Evolutionary conservation across 2,329 filamentous ascomycete genomes (phyloP).

Genomic region (Didymella segeticola): DNA sequence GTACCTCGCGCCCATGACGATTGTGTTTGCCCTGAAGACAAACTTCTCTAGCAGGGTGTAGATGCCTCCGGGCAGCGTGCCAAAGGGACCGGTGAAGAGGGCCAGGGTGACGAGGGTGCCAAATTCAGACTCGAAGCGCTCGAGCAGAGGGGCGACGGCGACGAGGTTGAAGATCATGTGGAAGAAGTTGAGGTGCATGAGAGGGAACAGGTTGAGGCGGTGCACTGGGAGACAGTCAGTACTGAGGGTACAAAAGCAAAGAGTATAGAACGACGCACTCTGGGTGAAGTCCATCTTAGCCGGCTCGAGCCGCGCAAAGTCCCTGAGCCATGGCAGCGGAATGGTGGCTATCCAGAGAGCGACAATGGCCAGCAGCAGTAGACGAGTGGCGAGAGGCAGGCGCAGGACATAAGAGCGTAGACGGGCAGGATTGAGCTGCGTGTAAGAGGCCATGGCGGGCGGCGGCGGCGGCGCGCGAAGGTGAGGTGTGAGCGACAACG

Average conservation of each 20-base stretch:
- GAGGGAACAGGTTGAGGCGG: conserved; percentile 87
- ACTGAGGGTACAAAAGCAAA: too few relatives aligned
- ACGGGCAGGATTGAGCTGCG: conserved; percentile 73
- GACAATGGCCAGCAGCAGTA: conserved; percentile 70
- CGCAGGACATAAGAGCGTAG: conserved; percentile 82
- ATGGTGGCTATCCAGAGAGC: conserved; percentile 73
- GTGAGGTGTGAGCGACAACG: conserved; percentile 9
- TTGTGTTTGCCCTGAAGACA: conserved; percentile 73
- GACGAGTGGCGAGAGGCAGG: conserved; percentile 85
- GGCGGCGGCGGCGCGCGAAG: conserved; percentile 14
- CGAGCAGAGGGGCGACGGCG: conserved; percentile 84
- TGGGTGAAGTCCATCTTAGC: conserved; percentile 73
- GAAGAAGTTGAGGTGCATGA: conserved; percentile 82
- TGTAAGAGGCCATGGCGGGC: conserved; percentile 52
- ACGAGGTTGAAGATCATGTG: conserved; percentile 82
- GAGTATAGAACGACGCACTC: conserved; percentile 73
- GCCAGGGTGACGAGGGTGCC: conserved; percentile 88
- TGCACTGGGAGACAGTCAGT: conserved; percentile 69
- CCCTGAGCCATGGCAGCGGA: conserved; percentile 73
- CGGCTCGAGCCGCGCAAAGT: conserved; percentile 82
- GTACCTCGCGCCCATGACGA: conserved; percentile 83
- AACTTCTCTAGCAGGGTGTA: conserved; percentile 82
- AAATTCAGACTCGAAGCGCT: conserved; percentile 91
- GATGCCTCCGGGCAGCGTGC: conserved; percentile 73
- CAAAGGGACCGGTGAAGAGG: conserved; percentile 78